Evolutionary conservation across 495 filamentous ascomycete genomes (phyloP).

Genomic region (Jackrogersella multiformis): DNA sequence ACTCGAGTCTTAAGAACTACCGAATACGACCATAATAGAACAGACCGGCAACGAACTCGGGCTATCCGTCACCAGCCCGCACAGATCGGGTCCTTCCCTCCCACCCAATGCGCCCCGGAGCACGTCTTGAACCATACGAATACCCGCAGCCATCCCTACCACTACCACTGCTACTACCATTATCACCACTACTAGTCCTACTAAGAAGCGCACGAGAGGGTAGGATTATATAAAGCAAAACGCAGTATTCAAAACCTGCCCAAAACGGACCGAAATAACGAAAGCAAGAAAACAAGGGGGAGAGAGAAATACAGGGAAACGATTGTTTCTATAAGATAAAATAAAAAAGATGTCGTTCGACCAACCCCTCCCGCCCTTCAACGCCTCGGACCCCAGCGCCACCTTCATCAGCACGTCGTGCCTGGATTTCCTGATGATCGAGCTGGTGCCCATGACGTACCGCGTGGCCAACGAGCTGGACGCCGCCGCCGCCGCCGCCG

Average conservation of each 20-base stretch:
- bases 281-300: not conserved
- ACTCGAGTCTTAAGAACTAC: not conserved
- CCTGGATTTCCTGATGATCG: conserved; percentile 93
- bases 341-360: conserved; percentile 76
- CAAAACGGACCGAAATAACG: not conserved
- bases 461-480: conserved; percentile 72
- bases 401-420: conserved; percentile 82
- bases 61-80: not conserved
- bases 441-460: conserved; percentile 94
- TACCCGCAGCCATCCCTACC: not conserved
- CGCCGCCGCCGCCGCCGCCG: conserved; percentile 25
- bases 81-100: not conserved
- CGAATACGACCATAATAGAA: not conserved
- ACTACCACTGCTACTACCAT: not conserved
- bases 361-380: conserved; percentile 71
- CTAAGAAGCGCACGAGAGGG: not conserved
- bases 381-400: conserved; percentile 77
- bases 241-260: not conserved
- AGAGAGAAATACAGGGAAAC: not conserved
- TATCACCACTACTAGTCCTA: not conserved
- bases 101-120: conserved; percentile 20
- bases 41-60: not conserved
- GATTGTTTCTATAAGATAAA: too few species aligned
- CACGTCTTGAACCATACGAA: not conserved
- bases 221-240: not conserved